Percentiles rank a stretch among this genome's conserved stretches.
phyloP scores from a whole-genome alignment of 768 basidiomycete genomes.

The Boletus rubroflammeus region DNA sequence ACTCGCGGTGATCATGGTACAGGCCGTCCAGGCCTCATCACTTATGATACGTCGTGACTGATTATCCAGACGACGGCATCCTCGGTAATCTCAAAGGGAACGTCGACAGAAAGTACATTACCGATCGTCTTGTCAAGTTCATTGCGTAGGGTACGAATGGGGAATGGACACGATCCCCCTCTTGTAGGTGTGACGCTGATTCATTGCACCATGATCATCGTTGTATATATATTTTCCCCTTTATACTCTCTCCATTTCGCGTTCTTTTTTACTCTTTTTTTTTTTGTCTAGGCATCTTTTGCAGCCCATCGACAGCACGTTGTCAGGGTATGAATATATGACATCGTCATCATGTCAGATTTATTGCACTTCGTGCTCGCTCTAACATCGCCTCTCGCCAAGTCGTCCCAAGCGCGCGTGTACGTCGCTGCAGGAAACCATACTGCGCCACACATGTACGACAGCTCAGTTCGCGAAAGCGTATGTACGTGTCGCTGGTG shows the following conservation, averaged over 20 bases:
- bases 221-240: neutral
- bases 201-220: neutral
- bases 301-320: slow-evolving; percentile 8
- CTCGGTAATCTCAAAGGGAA: slow-evolving; percentile 54
- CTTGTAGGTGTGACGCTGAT: slow-evolving; percentile 38
- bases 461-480: slow-evolving; percentile 49
- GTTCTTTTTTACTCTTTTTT: neutral
- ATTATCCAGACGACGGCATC: slow-evolving; percentile 65
- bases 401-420: slow-evolving; percentile 37
- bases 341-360: slow-evolving; percentile 66
- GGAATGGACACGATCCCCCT: slow-evolving; percentile 46
- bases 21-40: slow-evolving; percentile 42
- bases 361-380: slow-evolving; percentile 66
- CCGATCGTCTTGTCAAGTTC: slow-evolving; percentile 38
- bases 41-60: slow-evolving; percentile 60
- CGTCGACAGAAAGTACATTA: slow-evolving; percentile 39
- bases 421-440: slow-evolving; percentile 67
- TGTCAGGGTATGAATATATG: slow-evolving; percentile 46
- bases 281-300: slow-evolving; percentile 15
- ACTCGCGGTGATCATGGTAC: slow-evolving; percentile 43
- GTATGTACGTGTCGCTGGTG: slow-evolving; percentile 62
- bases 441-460: slow-evolving; percentile 50
- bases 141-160: slow-evolving; percentile 60
- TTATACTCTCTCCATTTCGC: neutral
- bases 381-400: slow-evolving; percentile 45